Base-by-base conservation (phyloP, 2,329 filamentous ascomycete species). In the Ophiostoma australiae region DNA sequence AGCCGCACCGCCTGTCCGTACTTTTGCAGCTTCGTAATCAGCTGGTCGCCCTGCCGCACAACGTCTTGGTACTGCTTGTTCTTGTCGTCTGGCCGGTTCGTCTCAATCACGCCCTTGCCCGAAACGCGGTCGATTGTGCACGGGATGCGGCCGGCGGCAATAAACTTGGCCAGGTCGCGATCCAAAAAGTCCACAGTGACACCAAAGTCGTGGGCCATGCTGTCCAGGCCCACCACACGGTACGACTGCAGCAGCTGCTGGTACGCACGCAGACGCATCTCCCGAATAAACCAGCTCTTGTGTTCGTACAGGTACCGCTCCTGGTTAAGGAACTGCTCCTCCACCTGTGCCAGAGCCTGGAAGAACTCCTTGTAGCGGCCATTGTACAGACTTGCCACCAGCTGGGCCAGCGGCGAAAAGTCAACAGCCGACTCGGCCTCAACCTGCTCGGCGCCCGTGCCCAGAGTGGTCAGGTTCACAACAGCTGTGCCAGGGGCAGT, bases 41-140 rank as follows among this genome's bases (percentile, higher is more conserved):
- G 86, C 81, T 97, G 92, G 81, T 99, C 95, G 41, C 95, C 95
- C 80, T 98, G 95, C 83, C 95, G 95, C 73, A 99, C 93, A 52
- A 98, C 93, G 77, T 99, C 95, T 77, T 94, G 91, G 82, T 99
- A 99, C 83, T 99, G 95, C 87, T 97, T 97, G 86, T 98, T 98
- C 89, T 99, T 99, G 84, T 97, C 94, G 79, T 98, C 95, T 10
- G 94, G 94, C 70, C 95, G 88, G 83, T 97, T 97, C 65, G 95
- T 99, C 86, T 98, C 95, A 77, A 99, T 98, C 76, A 98, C 91
- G 69, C 94, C 94, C 80, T 96, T 95, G 75, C 94, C 95, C 72
- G 94, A 92, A 74, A 99, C 95, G 70, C 95, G 92, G 82, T 99
- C 95, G 76, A 99, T 98, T 33, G 94, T 98, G 85, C 95, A 98